Evolutionary conservation across 352 stramenopile species (phyloP).

Genomic region (Phytophthora boehmeriae): DNA sequence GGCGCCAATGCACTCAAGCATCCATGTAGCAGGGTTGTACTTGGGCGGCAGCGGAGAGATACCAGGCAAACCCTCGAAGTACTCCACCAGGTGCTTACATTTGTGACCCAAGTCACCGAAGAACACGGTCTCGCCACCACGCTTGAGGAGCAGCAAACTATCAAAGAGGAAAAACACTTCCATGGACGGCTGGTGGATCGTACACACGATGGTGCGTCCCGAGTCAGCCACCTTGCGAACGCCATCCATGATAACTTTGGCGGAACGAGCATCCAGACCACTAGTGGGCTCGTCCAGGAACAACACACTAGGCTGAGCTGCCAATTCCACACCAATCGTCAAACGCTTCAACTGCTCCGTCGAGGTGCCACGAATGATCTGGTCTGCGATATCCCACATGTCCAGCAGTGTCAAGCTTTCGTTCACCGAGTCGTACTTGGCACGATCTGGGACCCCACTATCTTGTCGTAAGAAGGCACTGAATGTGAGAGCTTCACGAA

Average conservation of each 20-base stretch:
- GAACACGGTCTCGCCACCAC: conserved; percentile 74
- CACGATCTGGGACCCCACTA: conserved; percentile 34
- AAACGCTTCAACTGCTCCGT: conserved; percentile 47
- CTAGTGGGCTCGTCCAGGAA: conserved; percentile 56
- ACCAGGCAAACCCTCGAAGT: conserved; percentile 58
- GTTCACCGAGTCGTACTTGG: conserved; percentile 57
- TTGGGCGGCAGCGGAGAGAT: conserved; percentile 39
- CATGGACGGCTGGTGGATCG: conserved; percentile 30
- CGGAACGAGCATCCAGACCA: conserved; percentile 67
- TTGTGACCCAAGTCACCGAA: conserved; percentile 72
- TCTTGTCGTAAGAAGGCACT: conserved; percentile 74
- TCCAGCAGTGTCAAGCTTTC: conserved; percentile 84
- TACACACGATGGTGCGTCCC: conserved; percentile 72
- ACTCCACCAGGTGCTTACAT: conserved; percentile 36
- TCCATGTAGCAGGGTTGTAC: conserved; percentile 85
- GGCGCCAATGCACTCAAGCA: conserved; percentile 63
- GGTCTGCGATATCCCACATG: conserved; percentile 54
- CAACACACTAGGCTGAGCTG: conserved; percentile 37
- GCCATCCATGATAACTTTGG: conserved; percentile 58
- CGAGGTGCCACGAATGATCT: conserved; percentile 33
- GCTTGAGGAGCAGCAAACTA: conserved; percentile 78
- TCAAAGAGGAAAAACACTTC: conserved; percentile 63
- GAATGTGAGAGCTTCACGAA: conserved; percentile 89
- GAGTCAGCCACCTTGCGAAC: conserved; percentile 58
- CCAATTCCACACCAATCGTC: conserved; percentile 43